Conservation (phyloP, 306 rosid species). For the Quercus berberidifolia region DNA sequence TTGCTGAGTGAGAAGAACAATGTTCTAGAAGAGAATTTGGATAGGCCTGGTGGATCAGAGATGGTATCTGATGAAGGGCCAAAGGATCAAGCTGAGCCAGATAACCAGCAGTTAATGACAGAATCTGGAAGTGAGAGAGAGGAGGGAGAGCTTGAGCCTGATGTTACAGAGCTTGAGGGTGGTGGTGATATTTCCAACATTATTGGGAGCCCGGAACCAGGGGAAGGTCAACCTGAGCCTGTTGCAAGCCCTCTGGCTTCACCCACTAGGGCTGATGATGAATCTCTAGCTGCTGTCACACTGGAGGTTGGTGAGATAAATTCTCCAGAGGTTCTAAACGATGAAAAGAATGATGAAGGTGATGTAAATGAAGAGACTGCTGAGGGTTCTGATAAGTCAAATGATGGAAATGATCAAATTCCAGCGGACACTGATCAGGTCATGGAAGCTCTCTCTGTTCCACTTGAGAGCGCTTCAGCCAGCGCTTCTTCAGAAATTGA, state of each 20-base stretch:
- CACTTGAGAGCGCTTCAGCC: slow-evolving; percentile 30
- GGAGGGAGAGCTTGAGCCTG: slow-evolving; percentile 84
- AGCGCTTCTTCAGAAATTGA: slow-evolving; percentile 35
- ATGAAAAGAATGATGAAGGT: slow-evolving; percentile 68
- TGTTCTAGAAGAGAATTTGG: slow-evolving; percentile 50
- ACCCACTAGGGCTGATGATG: slow-evolving; percentile 62
- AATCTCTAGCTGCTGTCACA: slow-evolving; percentile 26
- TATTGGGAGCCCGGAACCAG: slow-evolving; percentile 43
- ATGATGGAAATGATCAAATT: slow-evolving; percentile 46
- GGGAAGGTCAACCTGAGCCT: slow-evolving; percentile 58
- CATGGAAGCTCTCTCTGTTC: slow-evolving; percentile 38
- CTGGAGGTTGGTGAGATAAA: slow-evolving; percentile 56
- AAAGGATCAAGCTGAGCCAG: slow-evolving; percentile 58
- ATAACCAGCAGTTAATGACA: slow-evolving; percentile 42
- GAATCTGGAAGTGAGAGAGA: slow-evolving; percentile 61
- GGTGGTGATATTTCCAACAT: slow-evolving; percentile 36
- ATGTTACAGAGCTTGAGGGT: slow-evolving; percentile 57
- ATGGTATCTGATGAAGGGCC: slow-evolving; percentile 49
- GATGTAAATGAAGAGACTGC: slow-evolving; percentile 66
- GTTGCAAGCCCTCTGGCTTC: slow-evolving; percentile 61
- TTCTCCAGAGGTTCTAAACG: slow-evolving; percentile 53
- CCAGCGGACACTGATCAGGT: slow-evolving; percentile 52
- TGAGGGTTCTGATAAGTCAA: slow-evolving; percentile 67
- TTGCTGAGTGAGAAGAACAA: slow-evolving; percentile 42
- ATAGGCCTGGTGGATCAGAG: slow-evolving; percentile 47